Evolutionary conservation across 2,329 filamentous ascomycete species (phyloP), one percentile per base, ranked within the genome.

Genomic region (Beauveria pseudobassiana): DNA sequence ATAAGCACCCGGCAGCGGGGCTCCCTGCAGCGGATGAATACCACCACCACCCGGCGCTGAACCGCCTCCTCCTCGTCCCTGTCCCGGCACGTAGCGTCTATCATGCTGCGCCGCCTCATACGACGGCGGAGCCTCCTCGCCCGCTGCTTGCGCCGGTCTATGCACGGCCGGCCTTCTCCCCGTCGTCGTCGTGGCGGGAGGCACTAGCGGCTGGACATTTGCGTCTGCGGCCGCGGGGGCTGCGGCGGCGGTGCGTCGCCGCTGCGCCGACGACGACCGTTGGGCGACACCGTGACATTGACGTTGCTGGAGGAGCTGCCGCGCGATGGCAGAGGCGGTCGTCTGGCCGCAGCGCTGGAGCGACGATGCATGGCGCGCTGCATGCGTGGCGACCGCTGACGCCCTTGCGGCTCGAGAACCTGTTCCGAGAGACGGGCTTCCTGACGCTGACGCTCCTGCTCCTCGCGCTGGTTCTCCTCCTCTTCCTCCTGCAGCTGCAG

Each of bases 401-500:
- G 75, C 6, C 77, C 82, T 69, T 87, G 84, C 65, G 86, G 85
- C 66, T 88, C 84, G 62, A 92, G 89, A 66, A 82, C 89, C 64
- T 87, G 85, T 69, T 89, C 86, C 0, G 87, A 89, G 1, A 90
- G 78, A 62, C 85, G 77, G 60, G 85, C 86, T 71, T 92, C 87
- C n/a, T 85, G 79, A 12, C 80, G 78, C 8, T 87, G 81, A 1
- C 87, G 82, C 10, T 83, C 84, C 62, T 86, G 81, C 54, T 86
- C 82, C 55, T 85, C 81, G n/a, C 84, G 82, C 65, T 92, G 85
- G 16, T 86, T 83, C 68, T 91, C 87, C 65, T 97, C 91, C 73
- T 98, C 93, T 71, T 96, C 92, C 69, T 98, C 95, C 72, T 98
- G 93, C 1, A 97, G 82, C 70, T 98, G 95, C 7, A 99, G 80